phyloP scores from a whole-genome alignment of 108 stramenopile species.

The Stephanodiscus minutulus region DNA sequence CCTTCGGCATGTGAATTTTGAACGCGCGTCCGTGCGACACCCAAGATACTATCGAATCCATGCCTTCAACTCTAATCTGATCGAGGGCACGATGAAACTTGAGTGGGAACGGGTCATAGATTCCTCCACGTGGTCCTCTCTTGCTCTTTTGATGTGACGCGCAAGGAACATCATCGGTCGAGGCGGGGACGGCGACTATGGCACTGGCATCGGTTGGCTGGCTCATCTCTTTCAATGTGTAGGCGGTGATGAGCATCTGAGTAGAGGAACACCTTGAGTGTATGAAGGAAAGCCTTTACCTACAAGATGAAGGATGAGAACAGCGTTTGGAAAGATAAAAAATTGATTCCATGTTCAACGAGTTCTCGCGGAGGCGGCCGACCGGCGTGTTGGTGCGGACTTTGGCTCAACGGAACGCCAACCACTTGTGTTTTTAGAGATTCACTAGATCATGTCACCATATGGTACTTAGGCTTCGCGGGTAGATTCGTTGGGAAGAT shows the following conservation, averaged over 20 bases:
- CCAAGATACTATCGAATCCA: constrained; percentile 71
- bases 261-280: not conserved
- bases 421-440: too few species aligned
- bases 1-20: constrained; percentile 71
- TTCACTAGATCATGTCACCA: too few species aligned
- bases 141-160: constrained; percentile 8
- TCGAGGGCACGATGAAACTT: constrained; percentile 75
- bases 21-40: constrained; percentile 81
- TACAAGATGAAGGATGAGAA: too few species aligned
- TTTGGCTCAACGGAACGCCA: too few species aligned
- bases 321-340: too few species aligned
- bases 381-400: too few species aligned
- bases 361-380: too few species aligned
- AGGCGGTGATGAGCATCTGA: not conserved
- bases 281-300: too few species aligned
- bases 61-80: constrained; percentile 55
- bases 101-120: constrained; percentile 66
- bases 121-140: constrained; percentile 56
- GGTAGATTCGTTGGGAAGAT: too few species aligned
- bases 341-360: too few species aligned
- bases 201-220: not conserved
- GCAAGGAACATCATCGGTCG: not conserved
- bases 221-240: not conserved
- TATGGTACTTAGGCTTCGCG: too few species aligned
- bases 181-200: not conserved